Evolutionary conservation across 2,329 filamentous ascomycete species (phyloP), one percentile per base, ranked within the genome.

Genomic region (Penicillium sp.): DNA sequence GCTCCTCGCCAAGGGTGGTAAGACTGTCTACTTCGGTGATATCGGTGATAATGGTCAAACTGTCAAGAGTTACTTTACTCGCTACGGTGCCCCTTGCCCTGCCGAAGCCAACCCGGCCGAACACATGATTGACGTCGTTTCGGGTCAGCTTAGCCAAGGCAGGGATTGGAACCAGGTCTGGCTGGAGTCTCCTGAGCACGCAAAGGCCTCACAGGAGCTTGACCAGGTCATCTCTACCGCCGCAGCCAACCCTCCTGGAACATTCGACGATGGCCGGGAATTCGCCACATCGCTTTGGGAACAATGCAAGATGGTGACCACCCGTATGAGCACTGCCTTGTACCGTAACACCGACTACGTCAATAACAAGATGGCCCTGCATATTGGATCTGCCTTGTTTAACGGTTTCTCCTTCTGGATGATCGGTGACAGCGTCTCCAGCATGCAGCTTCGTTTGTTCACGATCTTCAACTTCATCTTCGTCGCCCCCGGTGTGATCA

Each of bases 381-480:
- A 58, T 16, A 55, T 58, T 24, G 56, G 56, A 3, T 58, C 56
- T 31, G 56, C 56, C 39, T 49, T 58, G 3, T 58, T 58, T 31
- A 58, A 58, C 29, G 56, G 56, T 27, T 58, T 58, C 45, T 58
- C 56, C 2, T 58, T 58, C 52, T 58, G 56, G 56, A 58, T 58
- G 56, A 58, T 58, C 29, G 53, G 56, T 3, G 52, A 58, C 37
- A 50, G 49, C 16, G 52, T 58, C 6, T 29, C 49, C 19, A 46
- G 45, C 44, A 55, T 58, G 52, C 56, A 58, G 24, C 56, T 58
- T 29, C 52, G 56, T 33, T 39, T 58, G 13, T 58, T 58, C 52
- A 58, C 56, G 3, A 55, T 58, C 27, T 58, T 58, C 56, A 58
- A 58, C 31, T 58, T 58, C 49, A 58, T 58, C 39, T 58, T 58